Evolutionary conservation across 495 filamentous ascomycete species (phyloP).

Genomic region (Penicillium manginii): DNA sequence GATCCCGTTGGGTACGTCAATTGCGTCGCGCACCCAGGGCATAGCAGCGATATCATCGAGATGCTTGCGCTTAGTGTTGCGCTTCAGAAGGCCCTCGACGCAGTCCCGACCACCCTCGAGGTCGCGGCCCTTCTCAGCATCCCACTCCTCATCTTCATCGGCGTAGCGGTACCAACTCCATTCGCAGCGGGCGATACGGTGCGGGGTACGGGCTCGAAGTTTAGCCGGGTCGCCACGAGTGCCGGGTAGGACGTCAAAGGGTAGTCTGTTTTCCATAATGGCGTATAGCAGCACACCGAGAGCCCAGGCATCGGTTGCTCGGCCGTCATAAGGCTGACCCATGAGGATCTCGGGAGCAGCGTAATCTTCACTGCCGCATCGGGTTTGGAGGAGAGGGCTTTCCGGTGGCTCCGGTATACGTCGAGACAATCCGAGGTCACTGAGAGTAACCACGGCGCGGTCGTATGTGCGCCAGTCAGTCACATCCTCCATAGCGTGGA

Average conservation of each 20-base stretch:
- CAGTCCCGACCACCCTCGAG: constrained; percentile 75
- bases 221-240: constrained; percentile 69
- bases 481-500: constrained; percentile 49
- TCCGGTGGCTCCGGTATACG: constrained; percentile 74
- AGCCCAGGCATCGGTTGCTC: constrained; percentile 91
- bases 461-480: constrained; percentile 73
- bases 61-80: constrained; percentile 73
- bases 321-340: constrained; percentile 93
- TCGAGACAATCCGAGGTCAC: constrained; percentile 89
- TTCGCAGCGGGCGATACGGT: constrained; percentile 92
- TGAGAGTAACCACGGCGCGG: constrained; percentile 81
- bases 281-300: constrained; percentile 92
- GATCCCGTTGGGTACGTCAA: constrained; percentile 71
- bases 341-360: constrained; percentile 95
- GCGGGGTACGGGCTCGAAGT: constrained; percentile 76
- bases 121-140: constrained; percentile 57
- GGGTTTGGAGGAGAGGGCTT: constrained; percentile 74
- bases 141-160: constrained; percentile 74
- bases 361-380: constrained; percentile 96
- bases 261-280: constrained; percentile 86
- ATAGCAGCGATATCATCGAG: constrained; percentile 70
- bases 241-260: constrained; percentile 84
- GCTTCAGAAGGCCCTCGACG: constrained; percentile 80
- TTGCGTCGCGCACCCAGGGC: constrained; percentile 76
- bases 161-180: constrained; percentile 91